A percentile compares a stretch with the other conserved stretches of the same genome.
phyloP scores from a whole-genome alignment of 2,329 filamentous ascomycete genomes.

The Chrysoporthe austroafricana region DNA sequence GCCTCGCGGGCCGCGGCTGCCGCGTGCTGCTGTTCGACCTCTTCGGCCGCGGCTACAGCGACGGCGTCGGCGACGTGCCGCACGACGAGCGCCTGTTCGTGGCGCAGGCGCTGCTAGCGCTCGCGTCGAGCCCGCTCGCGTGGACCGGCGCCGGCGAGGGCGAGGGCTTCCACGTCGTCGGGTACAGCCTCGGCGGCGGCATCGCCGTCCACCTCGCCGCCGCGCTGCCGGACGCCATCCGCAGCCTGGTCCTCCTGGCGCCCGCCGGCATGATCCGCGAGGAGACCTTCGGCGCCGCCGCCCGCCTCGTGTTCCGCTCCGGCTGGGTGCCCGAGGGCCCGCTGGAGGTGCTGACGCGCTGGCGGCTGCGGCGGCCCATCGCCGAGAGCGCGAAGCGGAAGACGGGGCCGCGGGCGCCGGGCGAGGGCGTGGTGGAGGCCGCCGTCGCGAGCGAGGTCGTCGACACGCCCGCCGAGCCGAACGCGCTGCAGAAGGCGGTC shows the following conservation, averaged over 20 bases:
- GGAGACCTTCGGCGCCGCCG: slow-evolving; percentile 57
- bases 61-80: slow-evolving; percentile 62
- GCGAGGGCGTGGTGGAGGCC: slow-evolving; percentile 33
- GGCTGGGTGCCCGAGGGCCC: slow-evolving; percentile 58
- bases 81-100: slow-evolving; percentile 69
- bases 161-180: slow-evolving; percentile 69
- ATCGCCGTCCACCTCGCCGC: slow-evolving; percentile 71
- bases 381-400: slow-evolving; percentile 42
- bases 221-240: slow-evolving; percentile 67
- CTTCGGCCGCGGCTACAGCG: slow-evolving; percentile 78
- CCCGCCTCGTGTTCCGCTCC: slow-evolving; percentile 57
- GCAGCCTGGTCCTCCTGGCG: slow-evolving; percentile 67
- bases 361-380: slow-evolving; percentile 55
- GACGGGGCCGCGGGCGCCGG: slow-evolving; percentile 12
- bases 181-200: slow-evolving; percentile 81
- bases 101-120: slow-evolving; percentile 65
- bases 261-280: slow-evolving; percentile 70
- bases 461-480: slow-evolving; percentile 36
- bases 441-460: slow-evolving; percentile 36
- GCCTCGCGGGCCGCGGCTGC: slow-evolving; percentile 63
- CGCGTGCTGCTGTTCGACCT: slow-evolving; percentile 82
- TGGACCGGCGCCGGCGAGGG: slow-evolving; percentile 51
- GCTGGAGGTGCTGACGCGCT: slow-evolving; percentile 51
- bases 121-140: slow-evolving; percentile 63
- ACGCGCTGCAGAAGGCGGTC: slow-evolving; percentile 52